Base-by-base conservation (phyloP, 148 eudicot genomes). In the Selenicereus undatus region DNA sequence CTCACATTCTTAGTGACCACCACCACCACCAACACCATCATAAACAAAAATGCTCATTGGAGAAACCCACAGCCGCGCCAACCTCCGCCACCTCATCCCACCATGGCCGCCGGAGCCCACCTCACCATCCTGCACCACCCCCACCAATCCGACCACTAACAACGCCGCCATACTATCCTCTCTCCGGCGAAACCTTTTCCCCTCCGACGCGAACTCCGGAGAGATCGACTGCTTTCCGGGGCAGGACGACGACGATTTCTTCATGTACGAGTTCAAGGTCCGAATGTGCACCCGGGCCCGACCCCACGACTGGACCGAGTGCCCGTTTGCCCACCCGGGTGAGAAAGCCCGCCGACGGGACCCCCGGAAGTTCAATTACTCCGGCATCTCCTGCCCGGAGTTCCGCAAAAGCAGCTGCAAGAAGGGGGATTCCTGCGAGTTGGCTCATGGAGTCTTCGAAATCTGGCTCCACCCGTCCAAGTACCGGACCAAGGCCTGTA, bases 231-330 rank as follows among this genome's bases (percentile, higher is more conserved):
- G 10, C 66, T 58, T 82, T 21, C 77, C 76, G 43, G 51, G 84
- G 0, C 81, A 79, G 8, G 91, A 87, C 2, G 85, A 83, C 48
- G 97, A 93, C 29, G 77, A 88, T 6, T 93, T 93, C 77, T 87
- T 90, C 30, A 91, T 93, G 89, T 93, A 84, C 79, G 95, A 93
- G 79, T 93, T 93, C 76, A 93, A 93, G 86, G 90, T 93, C 0
- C 66, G 90, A 30, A 90, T 85, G 86, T 93, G 97, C 78, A 81
- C 84, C 5, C 87, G 93, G 20, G 91, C 89, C 17, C 78, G 95
- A 75, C 87, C 93, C 0, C 97, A 93, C 72, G 97, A 91, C 73
- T 93, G 97, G 97, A 93, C 97, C 0, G 97, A 93, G 85, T 93
- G 97, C 79, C 97, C 97, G 18, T 92, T 79, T 79, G 92, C 90